Evolutionary conservation across 2,329 filamentous ascomycete species (phyloP).

Genomic region (Geosmithia putterillii): DNA sequence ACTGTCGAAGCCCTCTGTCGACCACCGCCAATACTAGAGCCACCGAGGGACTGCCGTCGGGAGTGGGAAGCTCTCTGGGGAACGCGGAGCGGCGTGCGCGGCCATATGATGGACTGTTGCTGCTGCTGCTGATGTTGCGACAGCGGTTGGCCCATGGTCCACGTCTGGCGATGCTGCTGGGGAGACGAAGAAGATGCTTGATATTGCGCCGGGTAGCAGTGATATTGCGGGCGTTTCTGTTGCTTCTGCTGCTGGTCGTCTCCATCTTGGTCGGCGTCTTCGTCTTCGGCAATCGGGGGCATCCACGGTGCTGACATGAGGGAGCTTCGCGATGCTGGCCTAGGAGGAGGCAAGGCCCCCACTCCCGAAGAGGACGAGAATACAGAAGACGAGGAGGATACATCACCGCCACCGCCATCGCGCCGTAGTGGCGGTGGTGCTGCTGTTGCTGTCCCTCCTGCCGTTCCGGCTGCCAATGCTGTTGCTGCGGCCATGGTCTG

Average conservation of each 20-base stretch:
- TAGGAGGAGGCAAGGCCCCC: not conserved
- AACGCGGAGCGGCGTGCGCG: conserved; percentile 12
- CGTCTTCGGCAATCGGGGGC: conserved; percentile 6
- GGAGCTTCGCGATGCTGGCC: conserved; percentile 1
- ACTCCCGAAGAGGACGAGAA: not conserved
- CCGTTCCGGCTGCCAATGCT: not conserved
- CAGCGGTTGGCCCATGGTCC: not conserved
- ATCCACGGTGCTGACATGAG: conserved; percentile 1
- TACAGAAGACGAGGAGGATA: too few species aligned
- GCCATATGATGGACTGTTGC: conserved; percentile 1
- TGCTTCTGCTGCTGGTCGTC: not conserved
- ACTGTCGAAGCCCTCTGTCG: not conserved
- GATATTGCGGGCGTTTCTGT: not conserved
- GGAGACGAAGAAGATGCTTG: too few species aligned
- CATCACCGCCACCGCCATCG: not conserved
- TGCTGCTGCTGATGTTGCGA: not conserved
- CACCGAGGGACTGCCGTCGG: conserved; percentile 7
- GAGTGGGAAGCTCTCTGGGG: conserved; percentile 17
- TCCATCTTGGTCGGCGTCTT: not conserved
- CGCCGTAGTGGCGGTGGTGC: not conserved
- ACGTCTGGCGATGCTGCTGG: not conserved
- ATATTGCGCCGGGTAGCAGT: too few species aligned
- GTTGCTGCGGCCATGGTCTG: not conserved
- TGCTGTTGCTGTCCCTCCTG: not conserved
- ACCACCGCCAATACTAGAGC: not conserved